Conservation (phyloP, 2,329 filamentous ascomycete species). For the Cercospora nicotianae region DNA sequence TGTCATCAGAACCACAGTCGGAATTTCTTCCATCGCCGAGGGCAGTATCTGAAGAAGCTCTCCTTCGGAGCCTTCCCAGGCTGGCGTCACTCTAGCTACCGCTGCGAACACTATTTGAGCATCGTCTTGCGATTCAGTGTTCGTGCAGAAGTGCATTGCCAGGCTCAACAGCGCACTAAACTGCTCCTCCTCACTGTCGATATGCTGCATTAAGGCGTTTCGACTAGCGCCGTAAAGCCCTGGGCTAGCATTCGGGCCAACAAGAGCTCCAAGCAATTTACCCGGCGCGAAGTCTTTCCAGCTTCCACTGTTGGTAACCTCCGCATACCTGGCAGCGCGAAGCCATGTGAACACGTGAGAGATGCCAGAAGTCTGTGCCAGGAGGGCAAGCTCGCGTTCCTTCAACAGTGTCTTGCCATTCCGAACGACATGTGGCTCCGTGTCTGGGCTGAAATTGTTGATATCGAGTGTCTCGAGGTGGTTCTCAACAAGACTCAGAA, state of each 20-base stretch:
- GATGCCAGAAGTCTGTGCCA: background rate
- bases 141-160: slow-evolving; percentile 24
- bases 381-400: slow-evolving; percentile 3
- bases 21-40: slow-evolving; percentile 16
- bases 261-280: slow-evolving; percentile 23
- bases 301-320: slow-evolving; percentile 6
- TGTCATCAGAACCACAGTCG: slow-evolving; percentile 14
- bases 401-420: slow-evolving; percentile 12
- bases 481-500: slow-evolving; percentile 16
- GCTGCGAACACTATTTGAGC: slow-evolving; percentile 8
- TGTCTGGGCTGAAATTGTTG: background rate
- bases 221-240: slow-evolving; percentile 1
- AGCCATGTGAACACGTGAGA: slow-evolving; percentile 8
- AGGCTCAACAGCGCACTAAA: slow-evolving; percentile 25
- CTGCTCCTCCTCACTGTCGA: slow-evolving; percentile 27
- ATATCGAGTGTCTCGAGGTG: slow-evolving; percentile 8
- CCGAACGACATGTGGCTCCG: background rate
- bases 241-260: background rate
- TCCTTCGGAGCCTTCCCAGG: slow-evolving; percentile 24
- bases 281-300: slow-evolving; percentile 27
- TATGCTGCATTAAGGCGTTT: slow-evolving; percentile 12
- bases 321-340: slow-evolving; percentile 7
- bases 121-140: background rate
- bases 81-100: slow-evolving; percentile 15
- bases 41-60: slow-evolving; percentile 21